Base-by-base conservation (phyloP, 257 asterid genomes). In the Penstemon davidsonii region DNA sequence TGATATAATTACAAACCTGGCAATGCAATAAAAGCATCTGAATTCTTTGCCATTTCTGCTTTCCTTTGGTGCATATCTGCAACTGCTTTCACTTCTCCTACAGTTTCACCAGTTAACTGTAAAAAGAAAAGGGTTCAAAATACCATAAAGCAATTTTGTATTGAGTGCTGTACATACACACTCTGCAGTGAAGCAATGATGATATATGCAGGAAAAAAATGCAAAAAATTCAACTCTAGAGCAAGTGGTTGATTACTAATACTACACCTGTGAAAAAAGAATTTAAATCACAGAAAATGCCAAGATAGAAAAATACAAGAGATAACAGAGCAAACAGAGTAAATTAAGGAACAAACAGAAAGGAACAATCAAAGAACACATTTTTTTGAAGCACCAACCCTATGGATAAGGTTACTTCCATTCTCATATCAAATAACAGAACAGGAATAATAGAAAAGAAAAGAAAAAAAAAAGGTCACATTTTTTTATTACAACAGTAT, bases 1-100 rank as follows among this genome's bases (percentile, higher is more conserved):
- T 25, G 33, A 25, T 25, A 1, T 25, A 25, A 25, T 25, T 25
- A 77, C 87, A 50, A 74, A 92, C 98, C 98, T 84, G 98, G 97
- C 75, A 93, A 88, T 81, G 98, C 95, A 84, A 92, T 92, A 83
- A 92, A 92, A 76, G 98, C 96, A 76, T 92, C 96, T 9, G 98
- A 92, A 62, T 92, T 91, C 81, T 75, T 87, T 68, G 91, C 89
- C 98, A 92, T 92, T 78, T 92, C 96, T 25, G 98, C 98, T 84
- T 92, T 89, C 81, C 96, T 87, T 85, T 92, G 96, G 69, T 92
- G 98, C 98, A 92, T 92, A 76, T 78, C 95, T 77, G 96, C 89
- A 74, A 93, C 98, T 66, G 95, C 98, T 84, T 87, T 93, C 89
- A 93, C 97, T 86, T 93, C 96, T 60, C 98, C 98, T 78, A 93